Evolutionary conservation across 148 eudicot genomes (phyloP).

Genomic region (Rhododendron simsii): DNA sequence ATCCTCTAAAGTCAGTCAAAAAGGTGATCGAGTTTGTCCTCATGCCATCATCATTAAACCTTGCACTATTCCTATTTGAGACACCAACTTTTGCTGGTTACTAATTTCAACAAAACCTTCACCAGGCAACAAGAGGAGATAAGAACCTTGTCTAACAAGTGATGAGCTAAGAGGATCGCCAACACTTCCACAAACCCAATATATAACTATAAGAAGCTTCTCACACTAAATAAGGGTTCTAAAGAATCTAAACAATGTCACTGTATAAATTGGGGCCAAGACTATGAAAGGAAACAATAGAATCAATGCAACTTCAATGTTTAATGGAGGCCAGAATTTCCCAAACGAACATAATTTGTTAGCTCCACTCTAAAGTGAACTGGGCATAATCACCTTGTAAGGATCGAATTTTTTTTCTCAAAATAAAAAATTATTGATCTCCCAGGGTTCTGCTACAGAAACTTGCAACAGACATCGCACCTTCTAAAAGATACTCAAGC

Average conservation of each 20-base stretch:
- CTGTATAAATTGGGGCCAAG: neutral
- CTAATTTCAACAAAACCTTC: neutral
- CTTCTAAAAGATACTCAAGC: neutral
- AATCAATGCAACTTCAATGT: neutral
- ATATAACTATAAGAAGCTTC: neutral
- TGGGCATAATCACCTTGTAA: neutral
- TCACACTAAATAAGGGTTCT: neutral
- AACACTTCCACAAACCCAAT: neutral
- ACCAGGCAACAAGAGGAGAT: neutral
- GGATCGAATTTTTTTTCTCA: neutral
- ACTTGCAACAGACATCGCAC: neutral
- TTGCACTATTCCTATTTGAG: neutral
- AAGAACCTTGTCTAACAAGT: neutral
- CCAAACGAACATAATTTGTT: neutral
- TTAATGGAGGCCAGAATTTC: neutral
- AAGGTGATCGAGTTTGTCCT: neutral
- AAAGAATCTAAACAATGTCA: neutral
- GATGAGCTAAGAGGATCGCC: neutral
- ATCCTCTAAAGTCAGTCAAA: no score
- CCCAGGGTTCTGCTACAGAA: neutral
- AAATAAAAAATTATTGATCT: neutral
- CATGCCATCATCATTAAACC: neutral
- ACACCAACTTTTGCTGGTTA: neutral
- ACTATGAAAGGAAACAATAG: neutral
- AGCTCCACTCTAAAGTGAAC: neutral